Conservation (phyloP, 257 asterid species). For the Rauvolfia tetraphylla region DNA sequence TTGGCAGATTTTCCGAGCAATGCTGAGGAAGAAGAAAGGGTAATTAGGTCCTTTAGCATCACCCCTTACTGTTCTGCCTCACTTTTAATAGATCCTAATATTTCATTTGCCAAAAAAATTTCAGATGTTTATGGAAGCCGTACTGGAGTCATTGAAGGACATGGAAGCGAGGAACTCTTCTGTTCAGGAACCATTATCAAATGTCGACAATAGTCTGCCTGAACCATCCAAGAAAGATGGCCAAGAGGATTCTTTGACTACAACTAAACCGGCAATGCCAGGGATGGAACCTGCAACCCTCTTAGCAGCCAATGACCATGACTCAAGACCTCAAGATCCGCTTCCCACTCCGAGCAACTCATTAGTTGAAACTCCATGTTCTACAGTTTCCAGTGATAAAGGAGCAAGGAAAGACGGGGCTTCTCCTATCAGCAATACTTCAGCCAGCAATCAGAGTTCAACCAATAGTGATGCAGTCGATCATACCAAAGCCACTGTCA, state of each 20-base stretch:
- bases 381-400: conserved; percentile 3
- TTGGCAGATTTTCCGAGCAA: conserved; percentile 72
- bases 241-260: conserved; percentile 18
- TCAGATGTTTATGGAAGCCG: conserved; percentile 84
- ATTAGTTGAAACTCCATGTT: conserved; percentile 18
- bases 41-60: conserved; percentile 13
- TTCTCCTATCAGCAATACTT: conserved; percentile 16
- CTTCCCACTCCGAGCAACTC: conserved; percentile 11
- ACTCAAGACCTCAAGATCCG: conserved; percentile 14
- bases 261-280: conserved; percentile 14
- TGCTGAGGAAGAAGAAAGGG: conserved; percentile 90
- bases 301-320: conserved; percentile 19
- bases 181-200: conserved; percentile 30
- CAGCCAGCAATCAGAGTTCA: conserved; percentile 28
- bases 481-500: conserved; percentile 60
- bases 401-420: conserved; percentile 30
- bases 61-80: not conserved
- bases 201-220: conserved; percentile 21
- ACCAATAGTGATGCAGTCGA: conserved; percentile 43
- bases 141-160: conserved; percentile 73
- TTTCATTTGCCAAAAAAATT: conserved; percentile 14
- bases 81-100: not conserved
- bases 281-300: conserved; percentile 22
- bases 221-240: conserved; percentile 33
- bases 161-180: conserved; percentile 28